Conservation (phyloP, 257 asterid species). For the Solanum chiquidenum region DNA sequence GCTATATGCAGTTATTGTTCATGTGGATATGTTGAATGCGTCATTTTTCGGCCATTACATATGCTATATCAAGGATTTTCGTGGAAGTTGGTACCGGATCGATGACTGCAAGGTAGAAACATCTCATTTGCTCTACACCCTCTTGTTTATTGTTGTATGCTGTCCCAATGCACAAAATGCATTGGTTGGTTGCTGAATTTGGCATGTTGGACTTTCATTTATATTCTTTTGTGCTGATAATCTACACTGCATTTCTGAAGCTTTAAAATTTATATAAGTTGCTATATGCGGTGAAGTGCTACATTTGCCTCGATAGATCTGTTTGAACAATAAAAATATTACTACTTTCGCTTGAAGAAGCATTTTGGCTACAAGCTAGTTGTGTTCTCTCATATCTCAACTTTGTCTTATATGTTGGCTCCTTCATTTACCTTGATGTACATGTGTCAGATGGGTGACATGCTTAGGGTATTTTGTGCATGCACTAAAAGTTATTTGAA, state of each 20-base stretch:
- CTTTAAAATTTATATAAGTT: background rate
- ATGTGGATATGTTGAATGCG: conserved; percentile 96
- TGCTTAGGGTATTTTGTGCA: background rate
- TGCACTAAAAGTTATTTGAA: background rate
- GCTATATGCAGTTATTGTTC: conserved; percentile 94
- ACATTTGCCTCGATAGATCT: background rate
- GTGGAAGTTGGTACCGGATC: conserved; percentile 79
- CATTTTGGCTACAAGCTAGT: background rate
- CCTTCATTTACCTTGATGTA: background rate
- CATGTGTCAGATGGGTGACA: background rate
- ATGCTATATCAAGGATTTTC: conserved; percentile 76
- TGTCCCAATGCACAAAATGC: background rate
- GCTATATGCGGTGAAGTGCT: background rate
- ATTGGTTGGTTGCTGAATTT: background rate
- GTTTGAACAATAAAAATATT: background rate
- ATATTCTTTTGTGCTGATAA: background rate
- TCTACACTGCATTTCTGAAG: background rate
- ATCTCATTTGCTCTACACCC: background rate
- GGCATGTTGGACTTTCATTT: background rate
- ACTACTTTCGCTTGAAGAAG: background rate
- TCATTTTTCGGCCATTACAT: conserved; percentile 95
- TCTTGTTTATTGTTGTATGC: background rate
- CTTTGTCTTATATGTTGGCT: background rate
- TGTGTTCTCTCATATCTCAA: background rate
- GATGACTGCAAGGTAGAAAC: conserved; percentile 83